These are phyloP conservation scores for Eutrema heterophyllum DNA, from an alignment of 345 rosid genomes.

Conservation along the genomic window DNA sequence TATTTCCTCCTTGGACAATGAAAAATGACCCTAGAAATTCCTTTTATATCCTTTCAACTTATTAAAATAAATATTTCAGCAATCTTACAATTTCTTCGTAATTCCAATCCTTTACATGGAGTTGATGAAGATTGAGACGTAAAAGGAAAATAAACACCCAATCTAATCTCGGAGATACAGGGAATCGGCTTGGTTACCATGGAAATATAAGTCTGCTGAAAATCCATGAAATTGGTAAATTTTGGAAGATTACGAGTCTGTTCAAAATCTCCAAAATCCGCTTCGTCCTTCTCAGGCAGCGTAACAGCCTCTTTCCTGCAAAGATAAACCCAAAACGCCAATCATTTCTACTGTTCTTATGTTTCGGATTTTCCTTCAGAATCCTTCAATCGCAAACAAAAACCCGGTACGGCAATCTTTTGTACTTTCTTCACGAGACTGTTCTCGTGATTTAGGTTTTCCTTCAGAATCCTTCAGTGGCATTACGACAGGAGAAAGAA, in stretches of 20 bases:
- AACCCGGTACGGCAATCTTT: background rate
- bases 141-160: background rate
- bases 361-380: background rate
- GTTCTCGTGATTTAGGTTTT: background rate
- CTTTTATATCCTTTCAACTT: background rate
- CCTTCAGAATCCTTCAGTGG: background rate
- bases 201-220: constrained; percentile 51
- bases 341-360: background rate
- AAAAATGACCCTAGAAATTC: background rate
- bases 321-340: background rate
- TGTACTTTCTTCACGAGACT: background rate
- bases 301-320: constrained; percentile 81
- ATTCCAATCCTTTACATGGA: background rate
- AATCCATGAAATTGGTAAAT: constrained; percentile 37
- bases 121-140: background rate
- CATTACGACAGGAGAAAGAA: background rate
- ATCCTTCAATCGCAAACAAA: constrained; percentile 15
- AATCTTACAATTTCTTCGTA: background rate
- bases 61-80: background rate
- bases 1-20: background rate
- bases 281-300: constrained; percentile 52
- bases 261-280: constrained; percentile 54
- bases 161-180: background rate
- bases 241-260: constrained; percentile 40
- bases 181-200: constrained; percentile 48